Percentiles rank a stretch among this genome's conserved stretches.
These are phyloP conservation scores for Asterophora lycoperdoides DNA, from an alignment of 768 basidiomycete species.

Conservation along the genomic window DNA sequence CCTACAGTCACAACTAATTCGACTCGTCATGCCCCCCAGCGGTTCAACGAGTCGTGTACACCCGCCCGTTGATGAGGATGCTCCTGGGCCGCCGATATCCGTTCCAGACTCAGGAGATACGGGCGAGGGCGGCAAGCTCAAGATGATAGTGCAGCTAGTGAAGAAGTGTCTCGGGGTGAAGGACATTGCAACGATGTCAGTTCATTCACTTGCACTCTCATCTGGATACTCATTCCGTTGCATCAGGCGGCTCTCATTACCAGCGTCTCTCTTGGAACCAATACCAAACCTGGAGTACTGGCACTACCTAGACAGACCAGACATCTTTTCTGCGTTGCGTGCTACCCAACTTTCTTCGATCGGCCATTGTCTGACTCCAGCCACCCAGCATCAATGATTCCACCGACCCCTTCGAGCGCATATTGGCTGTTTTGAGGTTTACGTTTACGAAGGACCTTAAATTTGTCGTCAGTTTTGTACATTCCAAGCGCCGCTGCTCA, in stretches of 20 bases:
- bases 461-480: slow-evolving; percentile 62
- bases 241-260: slow-evolving; percentile 82
- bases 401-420: slow-evolving; percentile 87
- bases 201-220: slow-evolving; percentile 16
- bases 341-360: slow-evolving; percentile 1
- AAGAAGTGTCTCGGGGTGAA: slow-evolving; percentile 92
- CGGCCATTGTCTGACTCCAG: background rate
- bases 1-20: slow-evolving; percentile 3
- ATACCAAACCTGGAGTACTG: slow-evolving; percentile 96
- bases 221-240: slow-evolving; percentile 2
- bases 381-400: slow-evolving; percentile 81
- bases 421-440: slow-evolving; percentile 89
- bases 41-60: slow-evolving; percentile 6
- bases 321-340: slow-evolving; percentile 86
- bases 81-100: slow-evolving; percentile 53
- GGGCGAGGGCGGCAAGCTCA: slow-evolving; percentile 88
- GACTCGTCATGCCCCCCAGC: slow-evolving; percentile 12
- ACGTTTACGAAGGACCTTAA: slow-evolving; percentile 92
- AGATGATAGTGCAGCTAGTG: slow-evolving; percentile 88
- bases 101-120: slow-evolving; percentile 66
- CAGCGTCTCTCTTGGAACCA: slow-evolving; percentile 90
- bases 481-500: slow-evolving; percentile 4
- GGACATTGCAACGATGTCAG: slow-evolving; percentile 91
- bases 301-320: slow-evolving; percentile 89
- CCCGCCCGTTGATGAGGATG: slow-evolving; percentile 41